Conservation (phyloP, 257 asterid genomes). For the Capsicum chinense region DNA sequence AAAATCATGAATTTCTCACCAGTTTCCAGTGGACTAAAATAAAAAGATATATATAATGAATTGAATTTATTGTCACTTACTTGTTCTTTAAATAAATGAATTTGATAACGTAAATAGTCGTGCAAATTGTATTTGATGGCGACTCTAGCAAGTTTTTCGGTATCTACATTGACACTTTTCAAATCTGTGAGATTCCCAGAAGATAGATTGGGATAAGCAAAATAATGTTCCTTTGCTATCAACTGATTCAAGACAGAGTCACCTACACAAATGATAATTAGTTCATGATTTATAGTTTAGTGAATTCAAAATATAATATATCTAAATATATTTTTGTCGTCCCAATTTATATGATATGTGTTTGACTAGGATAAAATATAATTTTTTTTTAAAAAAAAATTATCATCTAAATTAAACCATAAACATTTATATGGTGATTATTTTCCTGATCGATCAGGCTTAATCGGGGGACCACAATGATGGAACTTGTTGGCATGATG, state of each 20-base stretch:
- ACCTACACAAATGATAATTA: neutral
- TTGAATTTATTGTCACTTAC: constrained; percentile 35
- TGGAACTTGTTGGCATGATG: too few relatives aligned
- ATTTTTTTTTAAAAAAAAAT: too few relatives aligned
- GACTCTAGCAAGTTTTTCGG: constrained; percentile 67
- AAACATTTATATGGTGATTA: too few relatives aligned
- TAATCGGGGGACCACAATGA: too few relatives aligned
- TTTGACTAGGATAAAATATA: too few relatives aligned
- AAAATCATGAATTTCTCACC: neutral
- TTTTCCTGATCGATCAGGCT: too few relatives aligned
- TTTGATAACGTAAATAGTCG: constrained; percentile 38
- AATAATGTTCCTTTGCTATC: constrained; percentile 38
- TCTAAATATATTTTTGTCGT: too few relatives aligned
- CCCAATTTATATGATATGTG: too few relatives aligned
- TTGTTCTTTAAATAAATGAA: constrained; percentile 32
- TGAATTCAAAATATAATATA: too few relatives aligned
- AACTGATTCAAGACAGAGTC: constrained; percentile 43
- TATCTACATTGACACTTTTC: constrained; percentile 60
- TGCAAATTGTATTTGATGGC: constrained; percentile 45
- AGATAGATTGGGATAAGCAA: constrained; percentile 38
- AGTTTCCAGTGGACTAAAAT: neutral
- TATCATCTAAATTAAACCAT: too few relatives aligned
- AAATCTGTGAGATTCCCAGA: constrained; percentile 52
- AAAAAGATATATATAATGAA: neutral
- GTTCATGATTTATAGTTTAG: neutral